Percentiles rank a stretch among this genome's conserved stretches.
Conservation (phyloP, 352 stramenopile genomes). For the Phytopythium litorale region DNA sequence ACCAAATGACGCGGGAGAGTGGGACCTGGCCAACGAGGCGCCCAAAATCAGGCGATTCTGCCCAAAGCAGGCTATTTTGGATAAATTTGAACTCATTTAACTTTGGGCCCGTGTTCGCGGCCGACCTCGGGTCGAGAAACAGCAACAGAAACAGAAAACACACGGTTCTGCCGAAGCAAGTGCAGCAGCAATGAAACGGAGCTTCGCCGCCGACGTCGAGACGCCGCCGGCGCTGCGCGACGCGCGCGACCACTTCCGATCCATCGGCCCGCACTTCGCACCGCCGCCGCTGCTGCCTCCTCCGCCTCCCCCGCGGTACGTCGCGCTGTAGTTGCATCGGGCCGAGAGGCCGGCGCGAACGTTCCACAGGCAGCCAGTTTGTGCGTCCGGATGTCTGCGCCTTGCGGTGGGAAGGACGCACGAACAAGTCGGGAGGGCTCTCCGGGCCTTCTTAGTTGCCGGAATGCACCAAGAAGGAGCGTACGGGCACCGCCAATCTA, state of each 20-base stretch:
- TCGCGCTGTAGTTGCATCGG: background rate
- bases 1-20: background rate
- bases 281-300: background rate
- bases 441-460: background rate
- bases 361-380: slow-evolving; percentile 4
- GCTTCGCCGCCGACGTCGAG: background rate
- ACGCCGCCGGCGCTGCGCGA: background rate
- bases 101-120: background rate
- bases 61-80: background rate
- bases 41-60: background rate
- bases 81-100: background rate
- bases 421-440: background rate
- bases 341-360: background rate
- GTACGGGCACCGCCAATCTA: background rate
- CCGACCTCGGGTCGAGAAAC: background rate
- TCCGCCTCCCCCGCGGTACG: background rate
- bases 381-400: background rate
- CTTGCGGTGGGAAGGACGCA: background rate
- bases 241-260: slow-evolving; percentile 5
- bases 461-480: background rate
- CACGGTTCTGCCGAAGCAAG: background rate
- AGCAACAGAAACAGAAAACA: slow-evolving; percentile 6
- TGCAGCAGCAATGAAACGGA: slow-evolving; percentile 1
- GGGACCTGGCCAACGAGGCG: background rate
- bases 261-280: slow-evolving; percentile 2